phyloP scores from a whole-genome alignment of 2,329 filamentous ascomycete genomes.

The Chaetomiaceae sp. region DNA sequence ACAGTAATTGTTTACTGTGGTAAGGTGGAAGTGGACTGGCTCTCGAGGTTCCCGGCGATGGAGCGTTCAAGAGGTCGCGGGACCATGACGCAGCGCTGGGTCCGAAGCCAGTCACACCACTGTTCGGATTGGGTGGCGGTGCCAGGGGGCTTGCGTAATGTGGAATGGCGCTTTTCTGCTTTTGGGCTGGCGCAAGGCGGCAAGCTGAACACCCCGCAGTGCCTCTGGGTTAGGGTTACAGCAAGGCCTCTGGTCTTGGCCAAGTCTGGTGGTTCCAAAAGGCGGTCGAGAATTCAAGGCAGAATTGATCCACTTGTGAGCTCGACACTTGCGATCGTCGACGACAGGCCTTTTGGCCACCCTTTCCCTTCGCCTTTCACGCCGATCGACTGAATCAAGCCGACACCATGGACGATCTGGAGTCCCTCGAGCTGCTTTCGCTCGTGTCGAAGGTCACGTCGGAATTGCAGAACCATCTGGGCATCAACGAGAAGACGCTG shows the following conservation, averaged over 20 bases:
- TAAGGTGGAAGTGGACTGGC: neutral
- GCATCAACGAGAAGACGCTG: conserved; percentile 87
- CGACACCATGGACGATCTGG: conserved; percentile 76
- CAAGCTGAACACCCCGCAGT: neutral
- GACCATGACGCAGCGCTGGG: conserved; percentile 19
- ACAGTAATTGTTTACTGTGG: neutral
- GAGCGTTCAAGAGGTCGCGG: conserved; percentile 1
- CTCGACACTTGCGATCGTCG: neutral
- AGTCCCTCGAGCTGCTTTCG: conserved; percentile 86
- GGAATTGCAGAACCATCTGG: conserved; percentile 90
- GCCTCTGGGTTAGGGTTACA: neutral
- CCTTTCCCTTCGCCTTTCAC: neutral
- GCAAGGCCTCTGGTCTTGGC: neutral
- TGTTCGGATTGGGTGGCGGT: conserved; percentile 8
- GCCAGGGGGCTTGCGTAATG: conserved; percentile 27
- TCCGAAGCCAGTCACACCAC: conserved; percentile 9
- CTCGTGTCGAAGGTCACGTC: conserved; percentile 92
- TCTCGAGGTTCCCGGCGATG: neutral
- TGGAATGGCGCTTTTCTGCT: conserved; percentile 10
- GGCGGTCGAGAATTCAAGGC: conserved; percentile 3
- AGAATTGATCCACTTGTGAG: neutral
- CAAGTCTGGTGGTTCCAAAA: neutral
- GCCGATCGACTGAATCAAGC: neutral
- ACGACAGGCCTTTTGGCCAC: neutral
- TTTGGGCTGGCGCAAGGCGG: neutral